A percentile compares a stretch with the other conserved stretches of the same genome.
Evolutionary conservation across 2,329 filamentous ascomycete genomes (phyloP).

Genomic region (Ascochyta viciae-villosae): DNA sequence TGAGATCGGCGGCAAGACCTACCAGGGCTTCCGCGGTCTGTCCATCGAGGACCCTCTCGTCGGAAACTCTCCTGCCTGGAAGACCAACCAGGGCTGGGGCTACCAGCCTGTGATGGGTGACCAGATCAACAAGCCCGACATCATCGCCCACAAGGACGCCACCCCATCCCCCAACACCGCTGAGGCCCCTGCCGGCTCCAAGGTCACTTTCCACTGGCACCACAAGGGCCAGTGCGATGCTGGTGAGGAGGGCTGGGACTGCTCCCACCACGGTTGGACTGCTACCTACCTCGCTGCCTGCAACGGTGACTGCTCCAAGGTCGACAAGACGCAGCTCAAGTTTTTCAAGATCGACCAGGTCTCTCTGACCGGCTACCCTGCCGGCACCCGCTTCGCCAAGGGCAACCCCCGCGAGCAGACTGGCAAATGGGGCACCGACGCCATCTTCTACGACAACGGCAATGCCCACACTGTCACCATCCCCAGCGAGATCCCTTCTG

Average conservation of each 20-base stretch:
- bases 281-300: slow-evolving; percentile 41
- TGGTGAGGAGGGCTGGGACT: slow-evolving; percentile 43
- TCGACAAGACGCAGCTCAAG: slow-evolving; percentile 38
- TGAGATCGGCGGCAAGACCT: slow-evolving; percentile 37
- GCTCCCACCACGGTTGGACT: slow-evolving; percentile 45
- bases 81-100: slow-evolving; percentile 44
- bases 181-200: slow-evolving; percentile 35
- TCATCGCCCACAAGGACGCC: slow-evolving; percentile 44
- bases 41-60: slow-evolving; percentile 33
- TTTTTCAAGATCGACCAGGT: slow-evolving; percentile 48
- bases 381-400: slow-evolving; percentile 34
- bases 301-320: slow-evolving; percentile 43
- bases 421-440: slow-evolving; percentile 44
- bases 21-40: slow-evolving; percentile 36
- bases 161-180: slow-evolving; percentile 39
- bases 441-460: slow-evolving; percentile 44
- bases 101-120: slow-evolving; percentile 39
- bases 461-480: slow-evolving; percentile 44
- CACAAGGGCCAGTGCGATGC: slow-evolving; percentile 34
- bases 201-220: slow-evolving; percentile 44
- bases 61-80: slow-evolving; percentile 42
- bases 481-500: slow-evolving; percentile 40
- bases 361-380: slow-evolving; percentile 37
- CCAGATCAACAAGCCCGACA: slow-evolving; percentile 35
- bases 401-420: slow-evolving; percentile 30